These are phyloP conservation scores for Hemisphaericaspora lyxosophila DNA, from an alignment of 1,139 yeast genomes.

Conservation along the genomic window DNA sequence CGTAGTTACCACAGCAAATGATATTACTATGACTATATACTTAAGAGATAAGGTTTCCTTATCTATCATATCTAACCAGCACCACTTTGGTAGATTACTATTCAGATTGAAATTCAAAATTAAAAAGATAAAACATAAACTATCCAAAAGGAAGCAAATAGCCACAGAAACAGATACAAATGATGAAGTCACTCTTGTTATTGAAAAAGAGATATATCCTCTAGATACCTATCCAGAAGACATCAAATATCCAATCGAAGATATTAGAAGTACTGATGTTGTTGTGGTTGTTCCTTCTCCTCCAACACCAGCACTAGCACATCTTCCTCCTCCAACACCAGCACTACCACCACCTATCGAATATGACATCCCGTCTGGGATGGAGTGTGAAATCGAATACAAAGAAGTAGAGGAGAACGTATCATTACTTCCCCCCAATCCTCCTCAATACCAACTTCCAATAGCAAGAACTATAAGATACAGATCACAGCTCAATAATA, in stretches of 20 bases:
- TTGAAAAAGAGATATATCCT: too few relatives aligned
- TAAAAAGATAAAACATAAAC: not conserved
- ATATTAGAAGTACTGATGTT: too few relatives aligned
- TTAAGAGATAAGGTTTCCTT: not conserved
- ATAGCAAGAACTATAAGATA: not conserved
- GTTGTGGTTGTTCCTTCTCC: too few relatives aligned
- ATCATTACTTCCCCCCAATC: conserved; percentile 1
- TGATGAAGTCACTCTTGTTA: not conserved
- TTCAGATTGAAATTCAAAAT: too few relatives aligned
- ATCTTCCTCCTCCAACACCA: not conserved
- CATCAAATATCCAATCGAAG: not conserved
- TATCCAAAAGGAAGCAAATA: not conserved
- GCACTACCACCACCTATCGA: not conserved
- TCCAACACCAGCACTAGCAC: too few relatives aligned
- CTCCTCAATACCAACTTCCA: not conserved
- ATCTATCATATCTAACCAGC: not conserved
- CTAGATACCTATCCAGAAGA: not conserved
- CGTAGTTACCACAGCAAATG: too few relatives aligned
- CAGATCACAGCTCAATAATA: conserved; percentile 6
- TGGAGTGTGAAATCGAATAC: not conserved
- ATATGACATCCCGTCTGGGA: not conserved
- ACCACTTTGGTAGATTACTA: not conserved
- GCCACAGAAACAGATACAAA: not conserved
- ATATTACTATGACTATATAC: not conserved
- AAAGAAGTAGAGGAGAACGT: not conserved